Percentiles rank a stretch among this genome's conserved stretches.
Conservation (phyloP, 2,329 filamentous ascomycete genomes). For the Sporothrix globosa region DNA sequence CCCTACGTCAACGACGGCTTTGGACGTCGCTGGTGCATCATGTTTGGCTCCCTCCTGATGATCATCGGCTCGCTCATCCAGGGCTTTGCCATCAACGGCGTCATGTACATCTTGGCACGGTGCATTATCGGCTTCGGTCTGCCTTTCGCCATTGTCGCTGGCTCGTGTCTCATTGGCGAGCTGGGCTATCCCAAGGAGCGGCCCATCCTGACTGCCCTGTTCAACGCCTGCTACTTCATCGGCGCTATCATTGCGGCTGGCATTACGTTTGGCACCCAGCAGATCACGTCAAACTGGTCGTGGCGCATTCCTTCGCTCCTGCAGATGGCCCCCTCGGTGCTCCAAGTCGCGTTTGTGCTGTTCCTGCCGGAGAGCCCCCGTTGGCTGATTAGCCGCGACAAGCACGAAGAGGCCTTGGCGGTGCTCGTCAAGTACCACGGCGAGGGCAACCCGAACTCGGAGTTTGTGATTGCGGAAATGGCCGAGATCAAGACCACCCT, state of each 20-base stretch:
- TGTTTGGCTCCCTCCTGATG: slow-evolving; percentile 57
- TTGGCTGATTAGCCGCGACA: slow-evolving; percentile 40
- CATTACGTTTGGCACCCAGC: slow-evolving; percentile 54
- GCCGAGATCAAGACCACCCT: slow-evolving; percentile 62
- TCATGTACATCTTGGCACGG: slow-evolving; percentile 64
- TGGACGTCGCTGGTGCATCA: slow-evolving; percentile 56
- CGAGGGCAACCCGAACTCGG: slow-evolving; percentile 55
- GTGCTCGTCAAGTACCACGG: slow-evolving; percentile 46
- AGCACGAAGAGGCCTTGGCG: slow-evolving; percentile 38
- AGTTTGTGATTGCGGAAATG: slow-evolving; percentile 62
- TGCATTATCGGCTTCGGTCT: slow-evolving; percentile 66
- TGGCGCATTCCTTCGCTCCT: slow-evolving; percentile 50
- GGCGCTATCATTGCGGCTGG: slow-evolving; percentile 55
- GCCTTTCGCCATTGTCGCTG: slow-evolving; percentile 61
- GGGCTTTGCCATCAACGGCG: slow-evolving; percentile 51
- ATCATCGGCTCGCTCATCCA: slow-evolving; percentile 57
- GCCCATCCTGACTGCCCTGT: slow-evolving; percentile 60
- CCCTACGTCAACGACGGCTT: slow-evolving; percentile 55
- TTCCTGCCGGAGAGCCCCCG: slow-evolving; percentile 41
- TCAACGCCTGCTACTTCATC: slow-evolving; percentile 59
- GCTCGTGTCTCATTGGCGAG: slow-evolving; percentile 62
- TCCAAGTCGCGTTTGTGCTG: slow-evolving; percentile 48
- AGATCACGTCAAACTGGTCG: slow-evolving; percentile 44
- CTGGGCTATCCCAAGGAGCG: slow-evolving; percentile 64
- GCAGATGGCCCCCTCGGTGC: slow-evolving; percentile 45